Evolutionary conservation across 192 early-diverging fungal species (phyloP), one percentile per base, ranked within the genome.

Genomic region (Podila epicladia): DNA sequence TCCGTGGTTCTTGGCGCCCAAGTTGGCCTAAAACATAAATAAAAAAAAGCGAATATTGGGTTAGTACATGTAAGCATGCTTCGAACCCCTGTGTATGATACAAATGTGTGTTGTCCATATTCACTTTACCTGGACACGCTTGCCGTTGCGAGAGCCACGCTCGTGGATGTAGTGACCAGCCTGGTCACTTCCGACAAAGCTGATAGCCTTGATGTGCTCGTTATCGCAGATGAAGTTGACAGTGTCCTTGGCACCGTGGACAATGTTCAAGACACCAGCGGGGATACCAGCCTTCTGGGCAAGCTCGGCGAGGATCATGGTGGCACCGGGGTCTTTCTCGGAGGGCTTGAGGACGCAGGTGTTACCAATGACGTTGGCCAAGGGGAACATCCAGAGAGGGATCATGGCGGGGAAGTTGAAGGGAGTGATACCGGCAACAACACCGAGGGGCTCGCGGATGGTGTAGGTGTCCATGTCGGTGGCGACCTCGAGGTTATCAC

Each of bases 381-480:
- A 85, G 17, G 97, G 97, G 89, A 98, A 96, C 90, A 98, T 95
- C 97, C 97, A 98, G 71, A 95, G 84, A 62, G 92, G 92, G 55
- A 93, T 92, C 96, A 97, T 97, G 48, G 96, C 97, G 5, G 97
- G 97, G 85, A 98, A 98, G 83, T 98, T 98, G 89, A 98, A 98
- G 55, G 97, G 96, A 72, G 92, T 92, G 69, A 98, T 97, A 62
- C 97, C 97, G 45, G 90, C 96, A 57, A 94, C 92, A 32, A 98
- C 97, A 68, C 97, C 97, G 61, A 94, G 84, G 28, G 97, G 97
- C 82, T 97, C 94, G 38, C 96, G 92, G 66, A 95, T 92, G 12
- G 93, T 94, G 86, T 95, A 97, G 20, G 97, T 98, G 65, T 97
- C 97, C 97, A 98, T 98, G 77, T 97, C 96, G 41, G 86, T 91